These are phyloP conservation scores for Theobroma grandiflorum DNA, from an alignment of 441 rosid genomes.

Conservation along the genomic window DNA sequence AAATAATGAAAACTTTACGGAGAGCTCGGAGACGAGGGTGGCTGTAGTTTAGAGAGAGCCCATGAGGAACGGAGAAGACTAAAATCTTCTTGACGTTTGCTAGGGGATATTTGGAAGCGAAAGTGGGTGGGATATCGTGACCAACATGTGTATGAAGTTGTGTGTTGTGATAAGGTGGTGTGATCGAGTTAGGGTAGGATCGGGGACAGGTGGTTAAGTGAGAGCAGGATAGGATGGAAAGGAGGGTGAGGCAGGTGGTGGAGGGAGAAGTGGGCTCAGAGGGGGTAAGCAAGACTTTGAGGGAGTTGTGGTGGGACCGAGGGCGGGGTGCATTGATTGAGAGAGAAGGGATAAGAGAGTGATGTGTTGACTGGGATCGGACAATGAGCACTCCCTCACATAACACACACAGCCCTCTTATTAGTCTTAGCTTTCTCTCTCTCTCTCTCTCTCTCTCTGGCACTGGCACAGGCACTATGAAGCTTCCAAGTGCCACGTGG, in stretches of 20 bases:
- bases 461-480: background rate
- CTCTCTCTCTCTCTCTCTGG: background rate
- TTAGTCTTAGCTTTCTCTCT: too few species aligned
- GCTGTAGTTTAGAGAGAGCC: conserved; percentile 2
- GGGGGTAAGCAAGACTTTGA: conserved; percentile 2
- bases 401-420: too few species aligned
- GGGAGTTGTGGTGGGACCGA: conserved; percentile 31
- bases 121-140: background rate
- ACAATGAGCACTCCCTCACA: background rate
- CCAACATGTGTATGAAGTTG: background rate
- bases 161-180: background rate
- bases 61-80: conserved; percentile 4
- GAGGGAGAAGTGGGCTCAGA: background rate
- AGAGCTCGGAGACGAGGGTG: background rate
- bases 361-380: conserved; percentile 35
- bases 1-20: background rate
- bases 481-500: background rate
- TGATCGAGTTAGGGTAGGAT: background rate
- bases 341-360: conserved; percentile 34
- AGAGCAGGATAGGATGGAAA: background rate
- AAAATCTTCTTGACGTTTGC: background rate
- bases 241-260: background rate
- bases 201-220: conserved; percentile 28
- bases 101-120: background rate
- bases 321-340: conserved; percentile 23